These are phyloP conservation scores for Saksenaea vasiformis DNA, from an alignment of 371 early-diverging fungal species.

Conservation along the genomic window DNA sequence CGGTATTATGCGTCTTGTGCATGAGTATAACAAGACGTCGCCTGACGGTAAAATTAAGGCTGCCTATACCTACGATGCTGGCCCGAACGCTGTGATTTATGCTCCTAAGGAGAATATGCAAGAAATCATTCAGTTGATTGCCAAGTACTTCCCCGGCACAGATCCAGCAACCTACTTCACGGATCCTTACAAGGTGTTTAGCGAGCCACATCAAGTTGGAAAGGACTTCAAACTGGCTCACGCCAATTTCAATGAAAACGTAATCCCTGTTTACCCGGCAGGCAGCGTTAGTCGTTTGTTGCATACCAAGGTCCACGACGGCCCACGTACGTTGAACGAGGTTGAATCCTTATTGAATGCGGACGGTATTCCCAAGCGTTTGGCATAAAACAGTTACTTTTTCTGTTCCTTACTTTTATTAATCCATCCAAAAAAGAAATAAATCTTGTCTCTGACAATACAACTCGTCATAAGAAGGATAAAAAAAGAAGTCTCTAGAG, in stretches of 20 bases:
- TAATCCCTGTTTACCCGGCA: slow-evolving; percentile 65
- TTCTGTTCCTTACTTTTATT: neutral
- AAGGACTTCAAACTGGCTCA: slow-evolving; percentile 54
- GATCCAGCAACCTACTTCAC: slow-evolving; percentile 54
- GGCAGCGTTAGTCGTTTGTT: slow-evolving; percentile 87
- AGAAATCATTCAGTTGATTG: slow-evolving; percentile 81
- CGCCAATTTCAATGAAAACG: slow-evolving; percentile 49
- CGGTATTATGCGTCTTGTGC: slow-evolving; percentile 83
- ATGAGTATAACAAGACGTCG: slow-evolving; percentile 79
- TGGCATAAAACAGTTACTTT: slow-evolving; percentile 19
- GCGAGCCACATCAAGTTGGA: slow-evolving; percentile 19
- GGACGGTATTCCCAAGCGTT: slow-evolving; percentile 56
- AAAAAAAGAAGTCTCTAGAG: too few relatives aligned
- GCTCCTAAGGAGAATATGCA: slow-evolving; percentile 77
- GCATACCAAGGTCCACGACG: slow-evolving; percentile 90
- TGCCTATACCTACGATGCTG: slow-evolving; percentile 96
- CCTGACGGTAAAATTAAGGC: slow-evolving; percentile 66
- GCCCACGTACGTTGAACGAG: slow-evolving; percentile 78
- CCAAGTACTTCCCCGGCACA: slow-evolving; percentile 82
- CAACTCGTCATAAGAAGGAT: too few relatives aligned
- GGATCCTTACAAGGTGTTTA: slow-evolving; percentile 61
- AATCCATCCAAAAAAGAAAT: too few relatives aligned
- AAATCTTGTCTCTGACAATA: too few relatives aligned
- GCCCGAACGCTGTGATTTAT: slow-evolving; percentile 98
- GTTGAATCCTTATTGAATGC: slow-evolving; percentile 63